Base-by-base conservation (phyloP, 108 stramenopile species). In the Conticribra weissflogii region DNA sequence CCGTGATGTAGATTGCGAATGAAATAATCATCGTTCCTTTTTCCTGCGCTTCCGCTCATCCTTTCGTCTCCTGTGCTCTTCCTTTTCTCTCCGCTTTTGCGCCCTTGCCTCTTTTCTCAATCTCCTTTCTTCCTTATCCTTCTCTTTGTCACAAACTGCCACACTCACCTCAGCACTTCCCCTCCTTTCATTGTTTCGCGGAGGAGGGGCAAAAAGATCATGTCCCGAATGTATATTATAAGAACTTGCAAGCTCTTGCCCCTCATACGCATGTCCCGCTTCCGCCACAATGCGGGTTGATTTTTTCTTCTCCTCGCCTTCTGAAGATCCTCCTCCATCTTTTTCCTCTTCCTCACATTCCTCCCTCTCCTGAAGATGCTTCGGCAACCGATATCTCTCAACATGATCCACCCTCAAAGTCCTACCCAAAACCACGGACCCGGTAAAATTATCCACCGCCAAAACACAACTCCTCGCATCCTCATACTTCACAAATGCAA, bases 361-460 rank as follows among this genome's bases (percentile, higher is more conserved):
- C 47, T 96, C 96, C 65, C 85, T 90, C 68, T 97, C 94, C 41
- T 71, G 68, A 46, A 98, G 52, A 63, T 97, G 87, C 44, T 96
- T 97, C 12, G 97, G 97, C 67, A 98, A 78, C 31, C 93, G 82
- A 85, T 98, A 99, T 54, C 92, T 90, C 62, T 99, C 97, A 24
- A 94, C 92, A 76, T 99, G 99, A 86, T 99, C 99, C 27, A 97
- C 92, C 23, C 97, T 78, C 32, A 99, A 47, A 16, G 90, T 89
- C 56, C 98, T 69, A 17, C 92, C 97, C 66, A 96, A 72, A 18
- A 98, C 48, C 68, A 59, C 15, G 31, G 74, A 70, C 31, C 98
- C 98, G 49, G 85, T 87, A 18, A 98, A 83, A 74, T 99, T 99
- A 75, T 99, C 99, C 60, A 99, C 98, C 0, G 98, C 99, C 71